Base-by-base conservation (phyloP, 1,139 yeast genomes). In the Groenewaldozyma auringiensis region DNA sequence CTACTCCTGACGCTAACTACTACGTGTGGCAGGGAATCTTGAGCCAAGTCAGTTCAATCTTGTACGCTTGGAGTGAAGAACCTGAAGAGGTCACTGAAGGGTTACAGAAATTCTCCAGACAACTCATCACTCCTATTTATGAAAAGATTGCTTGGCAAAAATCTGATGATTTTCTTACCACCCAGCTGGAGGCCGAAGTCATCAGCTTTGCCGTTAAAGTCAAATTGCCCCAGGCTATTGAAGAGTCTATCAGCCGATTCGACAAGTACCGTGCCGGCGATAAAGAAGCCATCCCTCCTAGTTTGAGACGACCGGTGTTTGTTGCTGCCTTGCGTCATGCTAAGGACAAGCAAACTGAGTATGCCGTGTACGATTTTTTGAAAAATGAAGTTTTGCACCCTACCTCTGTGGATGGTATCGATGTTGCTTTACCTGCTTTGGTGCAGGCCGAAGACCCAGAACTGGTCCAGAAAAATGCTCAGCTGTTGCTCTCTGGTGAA, bases 1-100 rank as follows among this genome's bases (percentile, higher is more conserved):
- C 94, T 94, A 74, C 75, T 49, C 61, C 68, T 32, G 95, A 85
- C 45, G 46, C 49, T 6, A 58, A 50, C 37, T 46, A 55, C 38
- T 55, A 50, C 40, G 94, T 85, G 46, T 87, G 95, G 88, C 78
- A 75, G 50, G 81, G 81, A 61, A 82, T 84, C 50, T 67, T 79
- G 46, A 65, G 70, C 41, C 74, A 78, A 58, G 69, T 78, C 52
- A 72, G 71, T 32, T 66, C 79, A 17, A 66, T 87, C 53, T 77
- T 75, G 57, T 68, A 74, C 25, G 83, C 94, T 8, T 83, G 88
- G 78, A 61, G 76, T 42, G 83, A 81, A 62, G 94, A 87, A 67
- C 75, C 78, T 44, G 71, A 77, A 49, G 68, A 69, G 17, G 69
- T 76, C 42, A 72, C 62, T 44, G 72, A 75, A 31, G 82, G 83